These are phyloP conservation scores for Harringtonia lauricola DNA, from an alignment of 2,329 filamentous ascomycete genomes.

Conservation along the genomic window DNA sequence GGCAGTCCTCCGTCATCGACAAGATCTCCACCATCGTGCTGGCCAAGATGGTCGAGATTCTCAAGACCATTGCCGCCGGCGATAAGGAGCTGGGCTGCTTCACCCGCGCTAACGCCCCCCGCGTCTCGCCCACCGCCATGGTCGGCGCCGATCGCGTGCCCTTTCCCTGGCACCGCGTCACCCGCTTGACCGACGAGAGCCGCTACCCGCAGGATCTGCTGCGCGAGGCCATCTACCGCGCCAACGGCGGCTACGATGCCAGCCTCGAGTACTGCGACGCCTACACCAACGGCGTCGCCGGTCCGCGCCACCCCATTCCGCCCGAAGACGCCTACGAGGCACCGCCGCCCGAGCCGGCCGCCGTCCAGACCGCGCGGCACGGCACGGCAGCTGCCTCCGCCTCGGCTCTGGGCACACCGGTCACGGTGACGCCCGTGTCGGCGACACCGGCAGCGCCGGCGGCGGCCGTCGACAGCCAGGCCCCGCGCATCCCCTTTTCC, in stretches of 20 bases:
- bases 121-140: constrained; percentile 2
- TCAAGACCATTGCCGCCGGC: constrained; percentile 67
- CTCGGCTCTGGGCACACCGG: neutral
- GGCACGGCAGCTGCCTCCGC: neutral
- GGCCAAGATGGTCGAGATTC: constrained; percentile 69
- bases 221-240: constrained; percentile 72
- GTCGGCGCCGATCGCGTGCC: constrained; percentile 30
- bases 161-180: constrained; percentile 35
- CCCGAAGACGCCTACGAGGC: constrained; percentile 34
- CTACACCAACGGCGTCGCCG: constrained; percentile 44
- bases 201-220: constrained; percentile 45
- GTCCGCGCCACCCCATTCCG: constrained; percentile 57
- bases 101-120: neutral
- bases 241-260: constrained; percentile 50
- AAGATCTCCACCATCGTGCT: constrained; percentile 64
- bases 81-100: constrained; percentile 49
- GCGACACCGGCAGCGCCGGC: no score
- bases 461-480: neutral
- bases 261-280: constrained; percentile 68
- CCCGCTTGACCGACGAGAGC: constrained; percentile 20
- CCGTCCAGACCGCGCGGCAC: neutral
- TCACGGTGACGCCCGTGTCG: neutral
- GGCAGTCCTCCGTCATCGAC: constrained; percentile 77
- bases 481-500: constrained; percentile 8
- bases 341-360: no score